Conservation (phyloP, 768 basidiomycete species). For the Boletus bicolor region DNA sequence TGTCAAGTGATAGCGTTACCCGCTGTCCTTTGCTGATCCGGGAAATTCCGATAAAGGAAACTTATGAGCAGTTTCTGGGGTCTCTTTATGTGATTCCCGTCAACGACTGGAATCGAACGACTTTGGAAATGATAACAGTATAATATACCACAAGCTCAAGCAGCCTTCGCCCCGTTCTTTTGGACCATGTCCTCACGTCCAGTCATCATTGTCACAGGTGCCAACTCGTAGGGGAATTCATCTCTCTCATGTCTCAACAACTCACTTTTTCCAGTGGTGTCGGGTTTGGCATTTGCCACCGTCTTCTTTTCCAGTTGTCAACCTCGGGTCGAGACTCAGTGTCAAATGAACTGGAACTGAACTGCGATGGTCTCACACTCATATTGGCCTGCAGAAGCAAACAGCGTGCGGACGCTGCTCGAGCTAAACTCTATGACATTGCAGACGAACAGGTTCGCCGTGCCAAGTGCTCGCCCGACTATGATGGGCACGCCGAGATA, state of each 20-base stretch:
- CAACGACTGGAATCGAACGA: too few relatives aligned
- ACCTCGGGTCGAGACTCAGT: constrained; percentile 36
- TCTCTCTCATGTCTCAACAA: not conserved
- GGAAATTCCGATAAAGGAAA: too few relatives aligned
- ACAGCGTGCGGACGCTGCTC: constrained; percentile 61
- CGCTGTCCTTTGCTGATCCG: too few relatives aligned
- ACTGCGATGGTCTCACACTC: constrained; percentile 60
- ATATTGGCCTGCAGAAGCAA: constrained; percentile 78
- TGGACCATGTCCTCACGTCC: constrained; percentile 37
- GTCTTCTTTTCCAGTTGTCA: constrained; percentile 69
- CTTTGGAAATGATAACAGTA: too few relatives aligned
- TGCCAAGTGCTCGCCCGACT: constrained; percentile 34
- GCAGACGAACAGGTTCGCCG: constrained; percentile 53
- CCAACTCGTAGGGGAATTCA: constrained; percentile 50
- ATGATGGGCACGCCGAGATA: constrained; percentile 50
- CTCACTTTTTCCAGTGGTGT: constrained; percentile 62
- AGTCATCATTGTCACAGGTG: constrained; percentile 66
- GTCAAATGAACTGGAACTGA: constrained; percentile 18
- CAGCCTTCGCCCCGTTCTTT: not conserved
- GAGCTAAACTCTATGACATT: constrained; percentile 46
- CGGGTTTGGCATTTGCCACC: constrained; percentile 79
- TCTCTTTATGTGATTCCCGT: too few relatives aligned
- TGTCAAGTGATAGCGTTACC: too few relatives aligned
- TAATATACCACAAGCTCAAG: too few relatives aligned
- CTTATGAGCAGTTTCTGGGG: too few relatives aligned